Conservation (phyloP, 768 basidiomycete species). For the Auriscalpium vulgare region DNA sequence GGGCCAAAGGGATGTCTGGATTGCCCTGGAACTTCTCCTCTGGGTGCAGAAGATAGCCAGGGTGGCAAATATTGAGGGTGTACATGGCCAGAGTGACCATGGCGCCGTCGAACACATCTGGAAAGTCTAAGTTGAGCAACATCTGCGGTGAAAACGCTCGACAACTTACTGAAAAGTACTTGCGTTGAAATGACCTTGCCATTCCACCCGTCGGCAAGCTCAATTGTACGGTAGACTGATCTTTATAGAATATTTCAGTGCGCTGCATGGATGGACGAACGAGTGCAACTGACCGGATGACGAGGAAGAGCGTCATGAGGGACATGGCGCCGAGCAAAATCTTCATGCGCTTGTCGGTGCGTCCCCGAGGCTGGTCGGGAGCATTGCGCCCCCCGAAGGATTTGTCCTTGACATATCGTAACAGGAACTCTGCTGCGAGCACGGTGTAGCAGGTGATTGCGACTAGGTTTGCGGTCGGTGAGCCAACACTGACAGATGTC, state of each 20-base stretch:
- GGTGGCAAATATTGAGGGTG: conserved; percentile 8
- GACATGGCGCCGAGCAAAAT: conserved; percentile 3
- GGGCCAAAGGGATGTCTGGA: no score
- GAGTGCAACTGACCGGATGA: conserved; percentile 4
- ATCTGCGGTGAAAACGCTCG: background rate
- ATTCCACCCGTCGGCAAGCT: conserved; percentile 7
- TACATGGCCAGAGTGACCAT: conserved; percentile 10
- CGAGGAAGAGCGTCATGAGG: conserved; percentile 6
- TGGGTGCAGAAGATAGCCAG: background rate
- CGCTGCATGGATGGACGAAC: background rate
- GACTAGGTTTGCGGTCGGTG: background rate
- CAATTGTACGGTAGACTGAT: conserved; percentile 7
- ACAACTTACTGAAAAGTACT: conserved; percentile 6
- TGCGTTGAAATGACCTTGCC: conserved; percentile 8
- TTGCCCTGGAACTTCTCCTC: no score
- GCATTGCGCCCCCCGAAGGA: background rate
- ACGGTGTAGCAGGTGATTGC: conserved; percentile 6
- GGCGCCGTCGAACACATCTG: conserved; percentile 10
- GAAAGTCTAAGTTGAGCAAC: background rate
- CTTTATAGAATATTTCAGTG: background rate
- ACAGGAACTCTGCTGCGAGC: conserved; percentile 6
- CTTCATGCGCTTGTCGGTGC: background rate
- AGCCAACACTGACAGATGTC: background rate
- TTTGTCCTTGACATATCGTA: background rate
- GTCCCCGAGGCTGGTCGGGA: background rate